Evolutionary conservation across 805 yeast species (phyloP), one percentile per base, ranked within the genome.

Genomic region (Saturnispora sekii): DNA sequence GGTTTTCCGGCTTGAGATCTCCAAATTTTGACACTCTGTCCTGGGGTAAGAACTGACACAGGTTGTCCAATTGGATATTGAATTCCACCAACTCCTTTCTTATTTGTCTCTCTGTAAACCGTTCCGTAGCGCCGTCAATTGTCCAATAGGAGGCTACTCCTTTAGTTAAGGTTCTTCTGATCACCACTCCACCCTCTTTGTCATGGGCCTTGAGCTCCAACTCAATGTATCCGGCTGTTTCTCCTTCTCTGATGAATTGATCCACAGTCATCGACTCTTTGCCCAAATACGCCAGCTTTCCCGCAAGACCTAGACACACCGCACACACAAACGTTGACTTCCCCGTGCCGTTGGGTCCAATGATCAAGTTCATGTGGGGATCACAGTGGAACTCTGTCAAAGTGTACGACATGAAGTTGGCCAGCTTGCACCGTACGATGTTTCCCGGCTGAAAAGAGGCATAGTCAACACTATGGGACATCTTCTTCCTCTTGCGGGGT

Each of bases 281-380:
- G 4, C 93, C 94, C 47, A 89, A 73, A 36, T 78, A 66, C 34
- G 76, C 84, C 17, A 84, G 73, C 55, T 74, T 77, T 1, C 97
- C 97, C 1, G 82, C 90, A 14, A 93, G 65, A 0, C 96, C 95
- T 31, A 93, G 68, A 58, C 95, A 90, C 1, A 90, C 76, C 0
- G 96, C 97, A 48, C 96, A 85, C 4, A 93, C 89, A 55, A 93
- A 76, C 0, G 97, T 87, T 33, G 93, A 81, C 57, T 93, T 93
- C 6, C 98, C 98, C 0, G 95, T 77, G 32, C 99, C 99, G 60
- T 93, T 93, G 10, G 97, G 97, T 0, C 97, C 98, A 43, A 93
- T 82, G 47, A 93, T 84, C 81, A 93, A 77, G 58, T 93, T 93
- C 58, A 93, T 69, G 2, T 81, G 70, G 0, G 97, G 96, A 0